Evolutionary conservation across 2,329 filamentous ascomycete genomes (phyloP), one percentile per base, ranked within the genome.

Genomic region (Ascochyta rabiei): DNA sequence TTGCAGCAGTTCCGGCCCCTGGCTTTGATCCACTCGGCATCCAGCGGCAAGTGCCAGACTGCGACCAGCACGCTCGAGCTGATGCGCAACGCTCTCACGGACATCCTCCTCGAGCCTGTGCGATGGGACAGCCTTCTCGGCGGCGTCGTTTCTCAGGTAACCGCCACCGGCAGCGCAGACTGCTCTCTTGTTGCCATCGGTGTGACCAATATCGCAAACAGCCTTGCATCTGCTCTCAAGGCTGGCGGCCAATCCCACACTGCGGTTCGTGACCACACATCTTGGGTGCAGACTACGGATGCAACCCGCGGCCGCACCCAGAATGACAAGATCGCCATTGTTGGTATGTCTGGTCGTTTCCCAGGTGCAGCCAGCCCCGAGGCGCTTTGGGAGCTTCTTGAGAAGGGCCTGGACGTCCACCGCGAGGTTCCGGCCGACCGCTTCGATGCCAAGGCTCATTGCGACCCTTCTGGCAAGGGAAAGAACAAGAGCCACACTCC

Each of bases 331-430:
- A 84, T 96, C 59, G 91, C 91, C 53, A 92, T 96, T 59, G 89
- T 96, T 30, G 91, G 91, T 47, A 90, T 91, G 84, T 84, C 89
- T 40, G 89, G 89, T 45, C 84, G 89, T 45, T 92, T 91, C 72
- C 89, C 89, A 1, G 86, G 89, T 63, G 87, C 89, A 44, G 87
- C 85, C 15, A 88, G 82, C 66, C 83, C 86, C 57, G 87, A 91
- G 54, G 84, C 84, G 50, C 84, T 93, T 26, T 93, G 89, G 89
- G 86, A 90, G 56, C 79, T 92, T 4, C 80, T 93, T 18, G 84
- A 87, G 70, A 86, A 89, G 73, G 89, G 89, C 12, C 81, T 91
- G 7, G 89, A 91, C 71, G 89, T 91, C 28, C 88, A 91, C 69
- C 82, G 84, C 56, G 82, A 82, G 56, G 80, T 89, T 6, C 89